phyloP scores from a whole-genome alignment of 768 basidiomycete genomes.

The Hortiboletus flavorubellus region DNA sequence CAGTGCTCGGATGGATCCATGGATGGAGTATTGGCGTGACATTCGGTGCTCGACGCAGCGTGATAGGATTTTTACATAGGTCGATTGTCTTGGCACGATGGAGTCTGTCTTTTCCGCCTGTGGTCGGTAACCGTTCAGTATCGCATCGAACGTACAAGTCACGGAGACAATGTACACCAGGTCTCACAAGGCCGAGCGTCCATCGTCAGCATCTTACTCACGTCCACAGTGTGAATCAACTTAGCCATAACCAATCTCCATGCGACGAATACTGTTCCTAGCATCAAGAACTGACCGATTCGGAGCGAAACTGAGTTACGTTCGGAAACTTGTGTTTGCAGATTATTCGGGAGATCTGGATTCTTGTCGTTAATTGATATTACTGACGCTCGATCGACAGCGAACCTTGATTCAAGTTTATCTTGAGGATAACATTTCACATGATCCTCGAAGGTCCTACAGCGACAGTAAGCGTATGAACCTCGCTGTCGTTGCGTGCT shows the following conservation, averaged over 20 bases:
- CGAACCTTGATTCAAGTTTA: conserved; percentile 87
- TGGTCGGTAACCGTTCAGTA: conserved; percentile 1
- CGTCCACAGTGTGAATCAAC: conserved; percentile 20
- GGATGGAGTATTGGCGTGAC: not conserved
- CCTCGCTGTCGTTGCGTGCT: conserved; percentile 14
- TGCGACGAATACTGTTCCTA: conserved; percentile 74
- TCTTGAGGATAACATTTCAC: conserved; percentile 91
- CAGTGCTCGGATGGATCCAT: conserved; percentile 37
- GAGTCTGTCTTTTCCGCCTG: conserved; percentile 80
- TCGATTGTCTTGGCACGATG: conserved; percentile 85
- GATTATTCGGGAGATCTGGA: conserved; percentile 90
- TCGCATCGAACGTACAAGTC: not conserved
- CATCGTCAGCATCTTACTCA: conserved; percentile 3
- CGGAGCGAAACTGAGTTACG: conserved; percentile 47
- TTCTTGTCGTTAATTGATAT: not conserved
- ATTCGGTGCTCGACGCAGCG: conserved; percentile 47
- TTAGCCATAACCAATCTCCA: conserved; percentile 95
- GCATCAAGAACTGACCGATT: not conserved
- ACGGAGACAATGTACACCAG: conserved; percentile 68
- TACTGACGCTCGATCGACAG: not conserved
- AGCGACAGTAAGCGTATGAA: not conserved
- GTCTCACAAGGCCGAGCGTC: conserved; percentile 81
- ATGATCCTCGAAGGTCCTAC: conserved; percentile 86
- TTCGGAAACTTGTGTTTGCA: conserved; percentile 90
- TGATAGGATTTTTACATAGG: conserved; percentile 94